A percentile compares a stretch with the other conserved stretches of the same genome.
phyloP scores from a whole-genome alignment of 768 basidiomycete species.

The Tulasnella sp. region DNA sequence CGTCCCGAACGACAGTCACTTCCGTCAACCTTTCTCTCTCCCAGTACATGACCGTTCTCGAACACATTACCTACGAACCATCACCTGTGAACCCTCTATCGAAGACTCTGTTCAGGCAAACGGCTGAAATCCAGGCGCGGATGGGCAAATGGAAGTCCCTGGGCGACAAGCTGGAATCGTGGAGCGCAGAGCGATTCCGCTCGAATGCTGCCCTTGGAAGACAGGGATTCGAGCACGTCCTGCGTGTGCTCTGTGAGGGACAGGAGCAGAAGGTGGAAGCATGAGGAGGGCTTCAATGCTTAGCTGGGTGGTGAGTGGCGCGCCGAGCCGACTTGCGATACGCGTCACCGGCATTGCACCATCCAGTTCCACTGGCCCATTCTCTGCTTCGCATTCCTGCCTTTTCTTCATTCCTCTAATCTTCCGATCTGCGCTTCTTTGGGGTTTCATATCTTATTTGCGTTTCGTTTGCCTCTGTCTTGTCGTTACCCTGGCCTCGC shows the following conservation, averaged over 20 bases:
- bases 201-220: constrained; percentile 90
- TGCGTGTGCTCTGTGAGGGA: constrained; percentile 73
- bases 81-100: constrained; percentile 43
- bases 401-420: neutral
- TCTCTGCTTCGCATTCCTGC: neutral
- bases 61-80: constrained; percentile 83
- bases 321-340: neutral
- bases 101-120: constrained; percentile 75
- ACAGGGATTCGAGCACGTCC: constrained; percentile 83
- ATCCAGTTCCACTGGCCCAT: neutral
- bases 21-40: constrained; percentile 92
- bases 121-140: constrained; percentile 86
- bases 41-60: constrained; percentile 91
- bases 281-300: neutral
- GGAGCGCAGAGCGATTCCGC: constrained; percentile 84
- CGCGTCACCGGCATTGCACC: neutral
- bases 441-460: constrained; percentile 10
- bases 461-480: neutral
- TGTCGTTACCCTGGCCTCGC: neutral
- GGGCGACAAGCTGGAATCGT: constrained; percentile 78
- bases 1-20: constrained; percentile 75
- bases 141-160: constrained; percentile 76
- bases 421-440: neutral
- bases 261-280: constrained; percentile 45
- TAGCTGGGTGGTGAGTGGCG: constrained; percentile 5